Base-by-base conservation (phyloP, 495 filamentous ascomycete genomes). In the Zalerion maritima region DNA sequence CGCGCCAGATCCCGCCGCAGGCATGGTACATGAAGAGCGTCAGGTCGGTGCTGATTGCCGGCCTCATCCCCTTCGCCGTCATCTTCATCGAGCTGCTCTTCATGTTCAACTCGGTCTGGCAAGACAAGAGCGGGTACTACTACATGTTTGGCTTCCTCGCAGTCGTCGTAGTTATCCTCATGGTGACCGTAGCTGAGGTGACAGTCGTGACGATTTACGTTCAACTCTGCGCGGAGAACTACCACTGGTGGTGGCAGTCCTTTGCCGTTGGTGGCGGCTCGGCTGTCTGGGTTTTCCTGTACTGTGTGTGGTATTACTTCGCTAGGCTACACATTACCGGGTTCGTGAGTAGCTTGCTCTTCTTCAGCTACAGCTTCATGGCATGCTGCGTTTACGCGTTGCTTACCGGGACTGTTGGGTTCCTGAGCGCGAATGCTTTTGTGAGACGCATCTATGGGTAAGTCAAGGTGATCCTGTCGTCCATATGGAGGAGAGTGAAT, bases 171-270 rank as follows among this genome's bases (percentile, higher is more conserved):
- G 53, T 73, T 1, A 81, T 94, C 21, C 54, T 86, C 10, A 62
- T 89, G 8, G 51, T 92, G 13, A 83, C 80, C 1, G 73, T 93
- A 15, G 69, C 83, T 29, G 82, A 94, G 60, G 84, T 91, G 31
- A 91, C 83, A 1, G 75, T 94, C 17, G 82, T 93, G 29, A 78
- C 73, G 3, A 85, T 83, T 10, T 94, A 94, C 47, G 72, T 79
- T 25, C 77, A 81, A 49, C 70, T 94, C 14, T 92, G 85, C 55
- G 58, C 71, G 7, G 86, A 85, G 73, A 87, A 93, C 48, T 83
- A 92, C 52, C 68, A 89, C 49, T 94, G 86, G 86, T 91, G 81
- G 82, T 93, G 84, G 84, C 78, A 83, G 46, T 82, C 78, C 38
- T 89, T 94, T 59, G 51, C 84, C 21, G 70, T 86, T 10, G 86